Evolutionary conservation across 208 protist species (phyloP).

Genomic region (Wallacemonas sp.): DNA sequence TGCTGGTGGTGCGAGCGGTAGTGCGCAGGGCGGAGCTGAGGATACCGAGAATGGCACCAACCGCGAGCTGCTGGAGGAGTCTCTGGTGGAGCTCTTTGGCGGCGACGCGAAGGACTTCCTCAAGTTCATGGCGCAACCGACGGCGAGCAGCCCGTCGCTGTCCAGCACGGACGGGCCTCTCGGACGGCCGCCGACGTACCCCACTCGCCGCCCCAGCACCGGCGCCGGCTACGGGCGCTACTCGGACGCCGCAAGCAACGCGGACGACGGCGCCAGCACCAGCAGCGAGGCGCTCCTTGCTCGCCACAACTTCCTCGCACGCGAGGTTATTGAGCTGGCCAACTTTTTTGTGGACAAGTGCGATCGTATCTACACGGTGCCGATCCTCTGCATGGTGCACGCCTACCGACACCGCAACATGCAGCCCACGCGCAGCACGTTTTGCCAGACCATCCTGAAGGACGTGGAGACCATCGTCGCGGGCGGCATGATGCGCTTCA

Average conservation of each 20-base stretch:
- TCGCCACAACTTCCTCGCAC: slow-evolving; percentile 44
- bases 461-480: slow-evolving; percentile 63
- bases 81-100: slow-evolving; percentile 74
- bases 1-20: background rate
- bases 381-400: slow-evolving; percentile 75
- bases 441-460: slow-evolving; percentile 63
- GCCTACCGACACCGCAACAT: slow-evolving; percentile 48
- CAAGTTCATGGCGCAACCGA: slow-evolving; percentile 4
- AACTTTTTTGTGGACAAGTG: slow-evolving; percentile 73
- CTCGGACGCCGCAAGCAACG: slow-evolving; percentile 11
- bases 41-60: slow-evolving; percentile 13
- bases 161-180: slow-evolving; percentile 4
- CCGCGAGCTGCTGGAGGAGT: slow-evolving; percentile 54
- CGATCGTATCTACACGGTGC: slow-evolving; percentile 81
- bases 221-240: slow-evolving; percentile 13
- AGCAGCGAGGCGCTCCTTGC: slow-evolving; percentile 1
- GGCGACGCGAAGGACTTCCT: slow-evolving; percentile 38
- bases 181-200: slow-evolving; percentile 19
- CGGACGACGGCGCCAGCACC: slow-evolving; percentile 23
- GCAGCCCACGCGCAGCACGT: slow-evolving; percentile 59
- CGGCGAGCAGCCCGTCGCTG: background rate
- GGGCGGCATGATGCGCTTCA: slow-evolving; percentile 60
- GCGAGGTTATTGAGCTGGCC: slow-evolving; percentile 48
- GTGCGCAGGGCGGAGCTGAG: background rate
- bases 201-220: slow-evolving; percentile 17